Evolutionary conservation across 257 asterid species (phyloP).

Genomic region (Coffea eugenioides): DNA sequence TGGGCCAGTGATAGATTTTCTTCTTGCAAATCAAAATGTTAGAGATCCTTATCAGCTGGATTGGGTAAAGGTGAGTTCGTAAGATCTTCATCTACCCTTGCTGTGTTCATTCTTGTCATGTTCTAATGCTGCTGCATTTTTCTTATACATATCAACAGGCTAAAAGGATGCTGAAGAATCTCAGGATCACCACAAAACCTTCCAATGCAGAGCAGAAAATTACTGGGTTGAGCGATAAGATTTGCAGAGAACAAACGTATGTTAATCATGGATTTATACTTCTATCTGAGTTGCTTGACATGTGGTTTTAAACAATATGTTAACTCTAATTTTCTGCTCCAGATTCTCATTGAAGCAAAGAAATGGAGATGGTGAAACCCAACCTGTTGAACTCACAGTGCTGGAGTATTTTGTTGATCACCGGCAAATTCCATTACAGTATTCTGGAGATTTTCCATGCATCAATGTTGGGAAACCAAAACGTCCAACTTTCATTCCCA

Average conservation of each 20-base stretch:
- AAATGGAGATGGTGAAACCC: conserved; percentile 28
- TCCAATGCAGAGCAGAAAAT: conserved; percentile 55
- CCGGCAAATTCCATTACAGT: conserved; percentile 29
- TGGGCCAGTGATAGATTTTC: conserved; percentile 64
- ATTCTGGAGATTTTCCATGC: conserved; percentile 58
- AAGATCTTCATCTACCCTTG: neutral
- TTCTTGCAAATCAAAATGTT: conserved; percentile 48
- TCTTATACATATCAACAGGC: conserved; percentile 41
- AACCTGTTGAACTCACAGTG: conserved; percentile 43
- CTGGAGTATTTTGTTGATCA: conserved; percentile 49
- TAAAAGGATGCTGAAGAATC: conserved; percentile 54
- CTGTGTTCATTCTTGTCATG: neutral
- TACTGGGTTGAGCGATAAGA: conserved; percentile 53
- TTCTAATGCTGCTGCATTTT: conserved; percentile 1
- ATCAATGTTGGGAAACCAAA: conserved; percentile 65
- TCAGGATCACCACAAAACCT: conserved; percentile 39
- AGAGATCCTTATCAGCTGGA: conserved; percentile 40
- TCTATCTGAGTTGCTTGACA: neutral
- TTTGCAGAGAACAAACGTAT: conserved; percentile 55
- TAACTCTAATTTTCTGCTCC: conserved; percentile 7
- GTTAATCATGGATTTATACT: conserved; percentile 2
- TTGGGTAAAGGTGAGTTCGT: conserved; percentile 53
- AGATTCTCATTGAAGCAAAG: conserved; percentile 51
- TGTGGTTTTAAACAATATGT: neutral
- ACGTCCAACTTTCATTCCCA: conserved; percentile 57